Evolutionary conservation across 352 stramenopile genomes (phyloP), one percentile per base, ranked within the genome.

Genomic region (Globisporangium parvum): DNA sequence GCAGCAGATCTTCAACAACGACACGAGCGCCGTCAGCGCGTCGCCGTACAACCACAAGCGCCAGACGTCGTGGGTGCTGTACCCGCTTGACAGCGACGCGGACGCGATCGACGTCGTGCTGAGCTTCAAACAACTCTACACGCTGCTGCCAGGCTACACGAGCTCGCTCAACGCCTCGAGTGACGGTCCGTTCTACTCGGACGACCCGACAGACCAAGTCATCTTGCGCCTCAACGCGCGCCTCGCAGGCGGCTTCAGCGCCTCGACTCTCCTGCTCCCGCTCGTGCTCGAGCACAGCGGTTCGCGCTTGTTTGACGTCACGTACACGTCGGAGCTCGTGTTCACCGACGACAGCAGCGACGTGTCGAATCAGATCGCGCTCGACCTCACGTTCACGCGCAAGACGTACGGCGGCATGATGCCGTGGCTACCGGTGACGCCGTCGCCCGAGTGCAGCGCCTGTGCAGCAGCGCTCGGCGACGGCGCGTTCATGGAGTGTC

Each of bases 111-210:
- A 85, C 51, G 48, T 77, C 9, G 65, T 75, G 5, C 49, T 82
- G 47, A 85, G 75, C 57, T 77, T 85, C 60, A 81, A 82, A 59
- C 75, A 82, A 55, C 62, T 85, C 8, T 80, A 73, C 63, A 80
- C 75, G 39, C 41, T 79, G 12, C 52, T 82, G n/a, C 67, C 74
- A 1, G 67, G 63, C 12, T 77, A 70, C 47, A 65, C 70, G 26
- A 56, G 53, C 18, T 55, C 50, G 0, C 31, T 37, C 31, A 52
- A 66, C n/a, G 35, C 47, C 3, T 53, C 47, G 23, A 33, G 39
- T 6, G 31, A 60, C 35, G 66, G 66, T 6, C 53, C 67, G n/a
- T 74, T 76, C 46, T 74, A 71, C 53, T 72, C 66, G n/a, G 69
- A 53, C 17, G 60, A 77, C 18, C 21, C 47, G 17, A 68, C 56